Evolutionary conservation across 495 filamentous ascomycete species (phyloP).

Genomic region (Aspergillus conjunctus): DNA sequence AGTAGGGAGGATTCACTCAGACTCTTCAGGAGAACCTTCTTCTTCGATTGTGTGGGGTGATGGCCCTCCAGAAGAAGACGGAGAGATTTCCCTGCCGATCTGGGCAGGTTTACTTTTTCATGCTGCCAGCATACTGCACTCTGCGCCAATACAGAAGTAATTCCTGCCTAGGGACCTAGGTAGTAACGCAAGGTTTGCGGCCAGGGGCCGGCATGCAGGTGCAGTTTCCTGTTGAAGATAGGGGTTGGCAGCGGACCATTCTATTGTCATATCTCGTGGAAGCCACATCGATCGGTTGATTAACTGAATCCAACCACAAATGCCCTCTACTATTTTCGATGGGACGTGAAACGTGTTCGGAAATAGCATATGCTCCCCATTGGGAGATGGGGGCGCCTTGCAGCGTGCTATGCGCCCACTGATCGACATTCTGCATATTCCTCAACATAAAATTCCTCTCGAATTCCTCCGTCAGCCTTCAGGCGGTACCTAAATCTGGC

Average conservation of each 20-base stretch:
- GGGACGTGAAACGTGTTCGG: too few relatives aligned
- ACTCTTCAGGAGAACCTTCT: background rate
- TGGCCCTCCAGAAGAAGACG: background rate
- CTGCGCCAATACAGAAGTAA: background rate
- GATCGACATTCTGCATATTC: slow-evolving; percentile 1
- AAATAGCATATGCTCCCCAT: too few relatives aligned
- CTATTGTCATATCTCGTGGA: too few relatives aligned
- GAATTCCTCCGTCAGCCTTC: background rate
- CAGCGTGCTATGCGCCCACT: background rate
- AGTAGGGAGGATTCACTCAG: background rate
- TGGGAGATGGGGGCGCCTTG: background rate
- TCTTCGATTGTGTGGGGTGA: background rate
- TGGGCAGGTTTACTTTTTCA: background rate
- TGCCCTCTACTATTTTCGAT: too few relatives aligned
- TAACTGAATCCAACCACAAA: too few relatives aligned
- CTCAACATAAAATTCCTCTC: background rate
- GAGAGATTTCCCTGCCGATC: background rate
- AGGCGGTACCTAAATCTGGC: background rate
- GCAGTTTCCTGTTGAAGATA: too few relatives aligned
- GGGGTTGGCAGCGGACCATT: too few relatives aligned
- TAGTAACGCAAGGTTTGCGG: too few relatives aligned
- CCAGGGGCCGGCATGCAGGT: too few relatives aligned
- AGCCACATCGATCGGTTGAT: too few relatives aligned
- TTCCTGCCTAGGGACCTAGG: too few relatives aligned
- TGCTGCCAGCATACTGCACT: background rate